These are phyloP conservation scores for Apostasia shenzhenica DNA, from an alignment of 106 monocot genomes.

Conservation along the genomic window DNA sequence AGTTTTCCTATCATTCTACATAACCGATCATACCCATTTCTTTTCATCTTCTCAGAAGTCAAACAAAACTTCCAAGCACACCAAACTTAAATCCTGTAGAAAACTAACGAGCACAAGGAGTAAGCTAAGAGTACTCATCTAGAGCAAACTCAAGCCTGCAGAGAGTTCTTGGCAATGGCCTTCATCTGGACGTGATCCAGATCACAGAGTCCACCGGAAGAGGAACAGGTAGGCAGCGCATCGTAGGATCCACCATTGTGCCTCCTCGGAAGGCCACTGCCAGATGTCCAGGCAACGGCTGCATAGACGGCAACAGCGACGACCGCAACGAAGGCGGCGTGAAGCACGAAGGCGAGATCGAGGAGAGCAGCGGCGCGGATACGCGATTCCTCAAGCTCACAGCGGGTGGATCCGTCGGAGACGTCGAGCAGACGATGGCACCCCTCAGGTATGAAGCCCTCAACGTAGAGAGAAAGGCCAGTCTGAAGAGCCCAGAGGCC, in stretches of 20 bases:
- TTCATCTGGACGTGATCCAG: slow-evolving; percentile 14
- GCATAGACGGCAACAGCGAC: slow-evolving; percentile 32
- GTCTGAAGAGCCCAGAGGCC: slow-evolving; percentile 63
- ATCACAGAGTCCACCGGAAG: neutral
- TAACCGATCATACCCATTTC: neutral
- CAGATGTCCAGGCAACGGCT: slow-evolving; percentile 5
- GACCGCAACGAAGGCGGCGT: slow-evolving; percentile 32
- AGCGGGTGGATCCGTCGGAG: slow-evolving; percentile 30
- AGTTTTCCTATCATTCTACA: neutral
- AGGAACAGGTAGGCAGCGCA: slow-evolving; percentile 5
- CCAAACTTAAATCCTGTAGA: neutral
- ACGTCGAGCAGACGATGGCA: slow-evolving; percentile 46
- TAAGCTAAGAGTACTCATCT: neutral
- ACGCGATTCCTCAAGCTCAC: slow-evolving; percentile 51
- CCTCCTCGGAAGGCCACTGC: slow-evolving; percentile 21
- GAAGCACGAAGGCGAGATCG: slow-evolving; percentile 43
- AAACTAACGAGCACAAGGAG: neutral
- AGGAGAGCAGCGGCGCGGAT: slow-evolving; percentile 46
- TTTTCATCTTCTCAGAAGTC: neutral
- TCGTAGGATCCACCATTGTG: slow-evolving; percentile 6
- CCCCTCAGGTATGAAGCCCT: slow-evolving; percentile 67
- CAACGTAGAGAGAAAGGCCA: slow-evolving; percentile 57
- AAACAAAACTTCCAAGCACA: neutral
- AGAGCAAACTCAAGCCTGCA: neutral
- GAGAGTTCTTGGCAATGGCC: neutral